phyloP scores from a whole-genome alignment of 495 filamentous ascomycete genomes.

The Trichoderma reesei region DNA sequence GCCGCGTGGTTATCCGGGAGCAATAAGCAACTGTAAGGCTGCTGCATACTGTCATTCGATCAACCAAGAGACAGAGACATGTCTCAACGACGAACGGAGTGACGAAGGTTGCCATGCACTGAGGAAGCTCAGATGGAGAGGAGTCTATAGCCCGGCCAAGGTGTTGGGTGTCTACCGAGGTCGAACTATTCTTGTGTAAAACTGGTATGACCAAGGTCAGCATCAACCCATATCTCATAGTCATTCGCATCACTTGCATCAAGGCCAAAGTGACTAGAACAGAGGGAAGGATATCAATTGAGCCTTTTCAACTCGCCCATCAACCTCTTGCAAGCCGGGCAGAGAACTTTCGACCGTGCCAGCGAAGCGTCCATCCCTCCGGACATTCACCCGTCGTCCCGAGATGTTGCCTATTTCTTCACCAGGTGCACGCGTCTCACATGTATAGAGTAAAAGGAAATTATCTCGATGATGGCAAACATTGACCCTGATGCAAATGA shows the following conservation, averaged over 20 bases:
- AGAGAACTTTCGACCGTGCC: neutral
- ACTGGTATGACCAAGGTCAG: neutral
- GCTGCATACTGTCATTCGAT: too few relatives aligned
- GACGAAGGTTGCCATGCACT: too few relatives aligned
- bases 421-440: slow-evolving; percentile 5
- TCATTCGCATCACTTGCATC: neutral
- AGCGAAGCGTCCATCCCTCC: neutral
- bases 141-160: too few relatives aligned
- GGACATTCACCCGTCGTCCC: neutral
- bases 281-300: neutral
- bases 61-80: too few relatives aligned
- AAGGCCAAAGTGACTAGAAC: neutral
- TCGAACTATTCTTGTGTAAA: neutral
- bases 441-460: slow-evolving; percentile 2
- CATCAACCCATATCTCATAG: neutral
- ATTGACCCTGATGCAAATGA: slow-evolving; percentile 24
- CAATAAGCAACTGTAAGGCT: too few relatives aligned
- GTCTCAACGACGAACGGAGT: too few relatives aligned
- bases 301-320: neutral
- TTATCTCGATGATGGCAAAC: slow-evolving; percentile 12
- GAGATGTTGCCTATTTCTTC: neutral
- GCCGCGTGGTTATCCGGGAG: too few relatives aligned
- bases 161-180: too few relatives aligned
- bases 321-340: neutral
- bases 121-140: too few relatives aligned